A percentile compares a stretch with the other conserved stretches of the same genome.
Conservation (phyloP, 768 basidiomycete genomes). For the Trametes meyenii region DNA sequence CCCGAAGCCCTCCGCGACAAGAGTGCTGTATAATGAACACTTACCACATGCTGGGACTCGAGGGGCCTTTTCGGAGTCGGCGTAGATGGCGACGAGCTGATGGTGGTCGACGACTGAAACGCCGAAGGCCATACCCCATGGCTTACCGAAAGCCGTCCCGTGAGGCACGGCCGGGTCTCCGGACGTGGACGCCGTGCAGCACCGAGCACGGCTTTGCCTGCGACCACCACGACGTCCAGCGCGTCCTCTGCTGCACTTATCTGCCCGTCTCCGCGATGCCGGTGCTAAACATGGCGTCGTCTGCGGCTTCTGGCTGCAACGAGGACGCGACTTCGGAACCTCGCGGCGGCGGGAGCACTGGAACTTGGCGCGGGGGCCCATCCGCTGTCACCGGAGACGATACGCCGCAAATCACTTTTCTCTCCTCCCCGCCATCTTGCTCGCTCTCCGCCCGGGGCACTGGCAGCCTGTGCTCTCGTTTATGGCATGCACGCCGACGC, state of each 20-base stretch:
- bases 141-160: too few relatives aligned
- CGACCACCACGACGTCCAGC: background rate
- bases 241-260: background rate
- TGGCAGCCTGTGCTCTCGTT: slow-evolving; percentile 7
- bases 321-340: slow-evolving; percentile 11
- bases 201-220: background rate
- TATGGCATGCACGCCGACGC: slow-evolving; percentile 44
- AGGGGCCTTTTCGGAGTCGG: background rate
- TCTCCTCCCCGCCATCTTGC: slow-evolving; percentile 4
- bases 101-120: background rate
- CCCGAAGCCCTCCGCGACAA: background rate
- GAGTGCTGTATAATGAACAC: background rate
- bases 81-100: background rate
- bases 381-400: slow-evolving; percentile 5
- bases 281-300: background rate
- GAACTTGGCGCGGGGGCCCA: slow-evolving; percentile 7
- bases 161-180: too few relatives aligned
- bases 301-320: slow-evolving; percentile 8
- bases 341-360: slow-evolving; percentile 5
- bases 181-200: too few relatives aligned
- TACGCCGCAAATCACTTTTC: slow-evolving; percentile 7
- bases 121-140: background rate
- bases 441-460: background rate
- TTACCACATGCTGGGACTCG: slow-evolving; percentile 5
- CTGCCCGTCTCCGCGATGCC: background rate